phyloP scores from a whole-genome alignment of 768 basidiomycete genomes.

The Paxillus rubicundulus region DNA sequence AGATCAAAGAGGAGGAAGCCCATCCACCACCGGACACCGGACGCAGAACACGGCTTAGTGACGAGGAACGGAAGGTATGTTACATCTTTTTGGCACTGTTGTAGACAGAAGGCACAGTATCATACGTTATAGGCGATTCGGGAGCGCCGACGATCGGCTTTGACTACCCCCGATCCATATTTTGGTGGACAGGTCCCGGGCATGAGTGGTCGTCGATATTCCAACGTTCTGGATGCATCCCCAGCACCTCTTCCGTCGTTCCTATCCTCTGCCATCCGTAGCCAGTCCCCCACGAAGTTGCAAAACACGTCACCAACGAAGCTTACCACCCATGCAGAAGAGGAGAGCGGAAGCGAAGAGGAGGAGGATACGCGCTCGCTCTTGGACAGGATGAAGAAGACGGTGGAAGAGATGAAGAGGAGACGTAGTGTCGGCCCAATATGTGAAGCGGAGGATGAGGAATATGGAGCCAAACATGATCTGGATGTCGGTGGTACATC shows the following conservation, averaged over 20 bases:
- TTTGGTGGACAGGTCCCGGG: constrained; percentile 56
- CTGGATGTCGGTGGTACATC: constrained; percentile 40
- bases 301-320: constrained; percentile 5
- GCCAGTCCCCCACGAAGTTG: constrained; percentile 6
- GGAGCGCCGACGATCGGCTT: constrained; percentile 59
- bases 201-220: constrained; percentile 33
- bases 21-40: not conserved
- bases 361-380: constrained; percentile 34
- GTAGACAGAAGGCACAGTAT: not conserved
- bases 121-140: constrained; percentile 48
- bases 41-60: constrained; percentile 5
- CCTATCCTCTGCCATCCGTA: constrained; percentile 1
- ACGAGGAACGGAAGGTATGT: constrained; percentile 17
- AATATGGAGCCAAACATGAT: constrained; percentile 47
- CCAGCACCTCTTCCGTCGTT: constrained; percentile 3
- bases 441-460: constrained; percentile 34
- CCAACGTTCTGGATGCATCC: constrained; percentile 14
- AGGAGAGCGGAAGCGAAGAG: constrained; percentile 25
- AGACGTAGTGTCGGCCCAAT: constrained; percentile 20
- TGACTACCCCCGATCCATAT: constrained; percentile 45
- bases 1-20: constrained; percentile 8
- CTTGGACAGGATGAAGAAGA: constrained; percentile 37
- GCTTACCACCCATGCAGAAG: constrained; percentile 11
- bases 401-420: constrained; percentile 37
- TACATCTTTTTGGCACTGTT: not conserved